These are phyloP conservation scores for Calocera cornea DNA, from an alignment of 768 basidiomycete species.

Conservation along the genomic window DNA sequence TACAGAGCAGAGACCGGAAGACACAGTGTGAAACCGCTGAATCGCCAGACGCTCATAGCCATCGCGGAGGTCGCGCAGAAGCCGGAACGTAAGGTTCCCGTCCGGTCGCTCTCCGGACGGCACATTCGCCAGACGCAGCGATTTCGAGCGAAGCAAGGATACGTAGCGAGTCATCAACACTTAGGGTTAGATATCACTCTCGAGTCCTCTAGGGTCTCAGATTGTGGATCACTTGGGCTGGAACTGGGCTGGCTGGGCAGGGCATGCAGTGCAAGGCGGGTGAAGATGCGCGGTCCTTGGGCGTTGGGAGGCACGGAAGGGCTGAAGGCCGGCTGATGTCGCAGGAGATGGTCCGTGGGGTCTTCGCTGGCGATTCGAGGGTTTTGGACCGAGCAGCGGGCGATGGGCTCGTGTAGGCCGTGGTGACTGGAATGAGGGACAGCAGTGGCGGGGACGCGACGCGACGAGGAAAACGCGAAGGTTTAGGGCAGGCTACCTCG, in stretches of 20 bases:
- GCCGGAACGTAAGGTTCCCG: background rate
- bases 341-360: background rate
- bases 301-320: slow-evolving; percentile 3
- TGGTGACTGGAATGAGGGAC: background rate
- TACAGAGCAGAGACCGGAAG: background rate
- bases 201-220: slow-evolving; percentile 4
- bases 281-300: background rate
- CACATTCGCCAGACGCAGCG: background rate
- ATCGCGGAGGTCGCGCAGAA: background rate
- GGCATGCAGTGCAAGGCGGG: background rate
- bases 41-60: background rate
- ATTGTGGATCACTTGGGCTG: slow-evolving; percentile 4
- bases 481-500: slow-evolving; percentile 3
- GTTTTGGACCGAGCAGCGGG: background rate
- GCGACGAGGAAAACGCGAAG: background rate
- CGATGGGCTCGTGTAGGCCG: background rate
- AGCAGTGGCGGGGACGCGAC: background rate
- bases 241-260: slow-evolving; percentile 3
- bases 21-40: background rate
- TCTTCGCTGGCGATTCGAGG: background rate
- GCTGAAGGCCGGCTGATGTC: background rate
- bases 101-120: background rate
- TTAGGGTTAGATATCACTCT: slow-evolving; percentile 6
- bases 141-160: background rate
- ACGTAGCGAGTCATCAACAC: background rate